phyloP scores from a whole-genome alignment of 2,329 filamentous ascomycete genomes.

The Ophiostoma populinum region DNA sequence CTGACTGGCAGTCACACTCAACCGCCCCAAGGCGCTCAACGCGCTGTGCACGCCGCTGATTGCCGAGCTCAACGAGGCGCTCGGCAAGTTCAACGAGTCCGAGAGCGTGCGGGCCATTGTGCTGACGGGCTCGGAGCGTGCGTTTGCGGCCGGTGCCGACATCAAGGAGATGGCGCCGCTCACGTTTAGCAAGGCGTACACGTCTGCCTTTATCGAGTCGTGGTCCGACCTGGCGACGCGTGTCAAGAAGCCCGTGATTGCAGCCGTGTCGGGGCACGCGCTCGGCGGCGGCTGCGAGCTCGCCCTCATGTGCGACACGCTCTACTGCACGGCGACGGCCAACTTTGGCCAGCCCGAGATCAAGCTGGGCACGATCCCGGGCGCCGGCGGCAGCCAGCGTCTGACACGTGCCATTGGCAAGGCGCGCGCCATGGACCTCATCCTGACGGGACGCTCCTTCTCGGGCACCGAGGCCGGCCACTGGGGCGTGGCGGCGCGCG shows the following conservation, averaged over 20 bases:
- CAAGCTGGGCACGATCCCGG: constrained; percentile 83
- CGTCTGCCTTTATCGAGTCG: constrained; percentile 78
- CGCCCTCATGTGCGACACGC: constrained; percentile 90
- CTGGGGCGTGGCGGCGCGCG: constrained; percentile 77
- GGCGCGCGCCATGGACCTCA: constrained; percentile 77
- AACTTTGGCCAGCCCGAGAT: constrained; percentile 97
- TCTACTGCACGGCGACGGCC: constrained; percentile 66
- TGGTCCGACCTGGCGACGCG: constrained; percentile 76
- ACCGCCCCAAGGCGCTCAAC: constrained; percentile 90
- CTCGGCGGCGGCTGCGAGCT: constrained; percentile 92
- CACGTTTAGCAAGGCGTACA: constrained; percentile 77
- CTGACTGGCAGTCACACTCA: constrained; percentile 48
- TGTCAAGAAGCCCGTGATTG: constrained; percentile 87
- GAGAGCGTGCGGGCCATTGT: constrained; percentile 59
- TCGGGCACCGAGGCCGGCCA: constrained; percentile 67
- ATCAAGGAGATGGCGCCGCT: constrained; percentile 98
- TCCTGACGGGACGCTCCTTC: constrained; percentile 73
- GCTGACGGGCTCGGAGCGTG: constrained; percentile 74
- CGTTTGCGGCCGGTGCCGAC: constrained; percentile 90
- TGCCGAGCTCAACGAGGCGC: constrained; percentile 67
- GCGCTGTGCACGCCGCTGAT: constrained; percentile 86
- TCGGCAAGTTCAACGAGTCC: constrained; percentile 52
- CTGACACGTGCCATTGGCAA: constrained; percentile 72
- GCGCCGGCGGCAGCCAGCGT: constrained; percentile 79
- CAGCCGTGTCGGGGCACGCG: constrained; percentile 85